phyloP scores from a whole-genome alignment of 352 stramenopile species.

The Paralagenidium karlingii region DNA sequence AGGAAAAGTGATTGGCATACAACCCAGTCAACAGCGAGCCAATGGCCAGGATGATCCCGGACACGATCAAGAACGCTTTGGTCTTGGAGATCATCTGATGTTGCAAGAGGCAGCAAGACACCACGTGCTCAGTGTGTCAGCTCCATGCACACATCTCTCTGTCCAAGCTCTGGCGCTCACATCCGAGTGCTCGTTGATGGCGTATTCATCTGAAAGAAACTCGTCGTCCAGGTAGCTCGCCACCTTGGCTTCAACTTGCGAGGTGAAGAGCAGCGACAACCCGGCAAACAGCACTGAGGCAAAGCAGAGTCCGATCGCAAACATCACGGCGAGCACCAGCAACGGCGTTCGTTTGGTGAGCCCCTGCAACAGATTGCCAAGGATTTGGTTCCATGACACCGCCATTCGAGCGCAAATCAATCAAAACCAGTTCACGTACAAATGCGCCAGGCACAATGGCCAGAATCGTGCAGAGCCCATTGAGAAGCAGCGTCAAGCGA shows the following conservation, averaged over 20 bases:
- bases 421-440: constrained; percentile 11
- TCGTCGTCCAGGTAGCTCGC: constrained; percentile 37
- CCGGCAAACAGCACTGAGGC: constrained; percentile 32
- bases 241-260: constrained; percentile 25
- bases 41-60: constrained; percentile 19
- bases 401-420: too few species aligned
- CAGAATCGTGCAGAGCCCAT: constrained; percentile 16
- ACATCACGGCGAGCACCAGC: constrained; percentile 35
- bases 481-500: constrained; percentile 15
- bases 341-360: constrained; percentile 33
- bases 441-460: constrained; percentile 30
- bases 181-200: neutral
- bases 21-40: constrained; percentile 20
- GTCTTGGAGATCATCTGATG: constrained; percentile 30
- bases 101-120: too few species aligned
- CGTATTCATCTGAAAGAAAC: constrained; percentile 11
- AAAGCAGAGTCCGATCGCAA: constrained; percentile 31
- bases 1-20: constrained; percentile 25
- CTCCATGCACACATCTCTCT: neutral
- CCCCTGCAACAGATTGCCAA: constrained; percentile 11
- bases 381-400: neutral
- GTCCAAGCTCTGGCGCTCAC: neutral
- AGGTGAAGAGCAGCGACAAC: constrained; percentile 37
- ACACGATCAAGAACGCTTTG: constrained; percentile 20
- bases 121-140: too few species aligned